phyloP scores from a whole-genome alignment of 257 asterid species.

The Nicotiana otophora region DNA sequence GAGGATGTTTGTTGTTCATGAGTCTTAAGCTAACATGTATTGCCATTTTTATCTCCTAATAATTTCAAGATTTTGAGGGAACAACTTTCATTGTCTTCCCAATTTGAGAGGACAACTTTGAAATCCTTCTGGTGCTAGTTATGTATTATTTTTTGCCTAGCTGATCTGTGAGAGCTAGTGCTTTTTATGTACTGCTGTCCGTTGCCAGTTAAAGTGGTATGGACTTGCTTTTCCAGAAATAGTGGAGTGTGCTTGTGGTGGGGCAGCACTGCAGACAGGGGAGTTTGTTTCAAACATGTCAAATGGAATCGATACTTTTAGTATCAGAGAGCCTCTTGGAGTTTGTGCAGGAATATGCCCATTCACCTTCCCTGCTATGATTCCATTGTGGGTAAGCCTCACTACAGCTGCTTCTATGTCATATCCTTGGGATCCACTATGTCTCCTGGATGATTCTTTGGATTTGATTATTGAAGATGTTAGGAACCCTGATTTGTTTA shows the following conservation, averaged over 20 bases:
- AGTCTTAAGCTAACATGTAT: background rate
- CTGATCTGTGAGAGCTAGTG: background rate
- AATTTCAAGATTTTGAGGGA: background rate
- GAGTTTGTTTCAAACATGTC: slow-evolving; percentile 80
- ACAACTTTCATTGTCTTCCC: background rate
- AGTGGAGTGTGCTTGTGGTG: slow-evolving; percentile 94
- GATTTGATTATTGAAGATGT: background rate
- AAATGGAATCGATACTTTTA: slow-evolving; percentile 77
- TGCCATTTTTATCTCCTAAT: background rate
- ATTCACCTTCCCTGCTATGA: slow-evolving; percentile 96
- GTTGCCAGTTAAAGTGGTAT: background rate
- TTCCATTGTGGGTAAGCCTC: slow-evolving; percentile 85
- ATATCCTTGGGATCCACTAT: background rate
- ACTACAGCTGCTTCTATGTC: background rate
- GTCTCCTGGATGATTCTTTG: background rate
- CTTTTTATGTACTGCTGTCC: background rate
- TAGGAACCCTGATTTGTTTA: background rate
- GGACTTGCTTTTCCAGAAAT: slow-evolving; percentile 58
- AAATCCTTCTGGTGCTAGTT: background rate
- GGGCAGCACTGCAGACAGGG: slow-evolving; percentile 95
- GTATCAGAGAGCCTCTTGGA: slow-evolving; percentile 90
- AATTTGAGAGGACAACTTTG: background rate
- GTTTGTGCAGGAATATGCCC: slow-evolving; percentile 99
- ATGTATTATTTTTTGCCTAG: background rate
- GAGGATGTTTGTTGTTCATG: background rate